Evolutionary conservation across 1,284 basidiomycete species (phyloP), one percentile per base, ranked within the genome.

Genomic region (Austroboletus novae-zelandiae): DNA sequence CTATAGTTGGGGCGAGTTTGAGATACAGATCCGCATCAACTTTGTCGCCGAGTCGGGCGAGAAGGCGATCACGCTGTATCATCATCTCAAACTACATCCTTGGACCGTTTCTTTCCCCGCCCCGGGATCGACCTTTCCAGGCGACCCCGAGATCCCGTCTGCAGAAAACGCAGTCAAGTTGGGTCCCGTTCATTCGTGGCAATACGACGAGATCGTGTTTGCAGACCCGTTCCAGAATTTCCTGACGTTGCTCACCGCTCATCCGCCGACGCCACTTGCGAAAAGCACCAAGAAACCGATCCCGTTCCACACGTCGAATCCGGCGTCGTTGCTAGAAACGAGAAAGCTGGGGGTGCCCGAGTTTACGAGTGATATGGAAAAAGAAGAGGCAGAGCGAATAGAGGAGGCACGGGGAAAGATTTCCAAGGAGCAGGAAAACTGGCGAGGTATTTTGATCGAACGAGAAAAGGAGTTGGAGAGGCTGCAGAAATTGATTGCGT

Each of bases 191-290:
- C 91, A 98, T 68, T 92, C 94, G 0, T 99, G 97, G 96, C 95
- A 98, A 65, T 99, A 99, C 72, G 97, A 99, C 68, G 97, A 99
- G 66, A 82, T 99, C 54, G 93, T 99, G 43, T 99, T 99, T 72
- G 84, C 86, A 58, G 96, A 99, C 62, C 97, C 97, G 1, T 93
- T 89, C 54, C 86, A 93, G 54, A 77, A 85, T 27, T 96, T 99
- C 72, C 81, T 98, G 60, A 84, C 87, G 60, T 80, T 91, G 49
- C 80, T 99, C 43, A 85, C 86, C 0, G 76, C 79, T 4, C 81
- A 96, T 63, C 87, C 93, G 0, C 94, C 95, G 0, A 95, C 91
- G 0, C 85, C 86, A 5, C 72, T 97, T 0, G 88, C 89, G 0
- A 84, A 82, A 52, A 71, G 69, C 15, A 83, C 79, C 52, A 74